phyloP scores from a whole-genome alignment of 768 basidiomycete genomes.

The Xerocomellus intermedius region DNA sequence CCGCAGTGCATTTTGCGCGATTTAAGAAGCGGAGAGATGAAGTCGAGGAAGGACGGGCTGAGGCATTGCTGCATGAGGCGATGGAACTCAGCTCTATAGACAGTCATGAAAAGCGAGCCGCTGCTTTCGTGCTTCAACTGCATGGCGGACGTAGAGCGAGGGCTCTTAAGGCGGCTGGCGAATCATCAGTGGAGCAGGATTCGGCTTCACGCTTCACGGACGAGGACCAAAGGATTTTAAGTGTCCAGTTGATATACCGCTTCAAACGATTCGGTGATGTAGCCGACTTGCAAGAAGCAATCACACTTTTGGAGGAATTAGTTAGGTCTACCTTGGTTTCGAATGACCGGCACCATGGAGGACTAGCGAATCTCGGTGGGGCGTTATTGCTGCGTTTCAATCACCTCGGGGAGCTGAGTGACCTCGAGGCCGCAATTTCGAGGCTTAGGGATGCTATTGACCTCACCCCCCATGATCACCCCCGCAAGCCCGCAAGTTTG shows the following conservation, averaged over 20 bases:
- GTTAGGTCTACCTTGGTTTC: background rate
- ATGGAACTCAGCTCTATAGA: background rate
- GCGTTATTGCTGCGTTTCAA: conserved; percentile 4
- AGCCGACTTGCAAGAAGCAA: background rate
- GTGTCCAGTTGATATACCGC: background rate
- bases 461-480: background rate
- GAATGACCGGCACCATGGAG: background rate
- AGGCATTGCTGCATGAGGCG: background rate
- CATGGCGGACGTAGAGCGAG: background rate
- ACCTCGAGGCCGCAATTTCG: background rate
- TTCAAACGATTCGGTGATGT: background rate
- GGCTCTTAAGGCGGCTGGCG: background rate
- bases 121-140: background rate
- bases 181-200: background rate
- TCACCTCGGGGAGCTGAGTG: background rate
- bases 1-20: background rate
- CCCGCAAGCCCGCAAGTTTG: background rate
- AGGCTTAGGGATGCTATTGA: background rate
- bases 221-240: background rate
- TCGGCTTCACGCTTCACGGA: background rate
- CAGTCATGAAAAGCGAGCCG: too few relatives aligned
- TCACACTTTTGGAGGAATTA: too few relatives aligned
- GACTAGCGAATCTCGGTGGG: background rate
- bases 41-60: background rate
- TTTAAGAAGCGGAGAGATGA: background rate